Percentiles rank a stretch among this genome's conserved stretches.
These are phyloP conservation scores for Tagetes erecta DNA, from an alignment of 129 eudicot species.

Conservation along the genomic window DNA sequence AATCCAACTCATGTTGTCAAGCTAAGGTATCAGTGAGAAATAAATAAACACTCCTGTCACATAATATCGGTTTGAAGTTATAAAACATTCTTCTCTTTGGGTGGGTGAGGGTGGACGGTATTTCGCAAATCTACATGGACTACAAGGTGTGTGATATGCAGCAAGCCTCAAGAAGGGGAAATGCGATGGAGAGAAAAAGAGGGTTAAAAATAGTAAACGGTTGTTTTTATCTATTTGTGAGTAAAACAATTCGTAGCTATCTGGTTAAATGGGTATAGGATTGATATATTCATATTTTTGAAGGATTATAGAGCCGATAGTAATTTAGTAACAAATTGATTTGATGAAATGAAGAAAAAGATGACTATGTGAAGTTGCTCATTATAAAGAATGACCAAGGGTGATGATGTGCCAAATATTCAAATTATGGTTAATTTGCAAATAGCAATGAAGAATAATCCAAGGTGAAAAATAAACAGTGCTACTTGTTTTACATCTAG, in stretches of 20 bases:
- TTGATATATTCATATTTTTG: neutral
- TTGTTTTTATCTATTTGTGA: neutral
- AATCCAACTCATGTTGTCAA: neutral
- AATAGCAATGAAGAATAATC: neutral
- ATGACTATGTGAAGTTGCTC: no score
- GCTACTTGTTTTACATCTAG: neutral
- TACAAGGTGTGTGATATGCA: constrained; percentile 13
- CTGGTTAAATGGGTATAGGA: constrained; percentile 8
- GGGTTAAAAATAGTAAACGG: constrained; percentile 1
- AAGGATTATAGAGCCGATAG: neutral
- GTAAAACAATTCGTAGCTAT: neutral
- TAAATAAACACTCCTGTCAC: neutral
- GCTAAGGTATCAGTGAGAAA: neutral
- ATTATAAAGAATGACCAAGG: neutral
- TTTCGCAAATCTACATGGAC: neutral
- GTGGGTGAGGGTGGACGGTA: neutral
- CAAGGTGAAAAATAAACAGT: neutral
- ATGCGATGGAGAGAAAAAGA: neutral
- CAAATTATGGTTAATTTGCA: neutral
- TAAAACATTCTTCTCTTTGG: neutral
- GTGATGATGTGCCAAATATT: neutral
- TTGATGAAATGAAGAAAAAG: neutral
- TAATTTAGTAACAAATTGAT: no score
- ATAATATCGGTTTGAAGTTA: neutral
- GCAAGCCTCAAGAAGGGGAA: neutral